Percentiles rank a stretch among this genome's conserved stretches.
Conservation (phyloP, 495 filamentous ascomycete genomes). For the Copromyces sp. region DNA sequence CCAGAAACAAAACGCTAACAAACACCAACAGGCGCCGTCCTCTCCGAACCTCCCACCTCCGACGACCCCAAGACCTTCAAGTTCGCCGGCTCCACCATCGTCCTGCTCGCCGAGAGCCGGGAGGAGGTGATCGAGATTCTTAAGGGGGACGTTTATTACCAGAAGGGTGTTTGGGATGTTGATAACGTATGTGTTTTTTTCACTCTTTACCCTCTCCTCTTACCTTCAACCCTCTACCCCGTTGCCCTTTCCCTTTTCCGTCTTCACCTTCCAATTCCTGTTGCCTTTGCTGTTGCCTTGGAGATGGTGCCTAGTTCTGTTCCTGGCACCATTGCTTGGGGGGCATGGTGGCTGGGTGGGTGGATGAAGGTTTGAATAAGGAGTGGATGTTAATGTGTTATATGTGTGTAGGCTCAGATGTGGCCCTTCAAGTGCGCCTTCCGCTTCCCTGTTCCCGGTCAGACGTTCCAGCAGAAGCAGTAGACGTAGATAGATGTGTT, state of each 20-base stretch:
- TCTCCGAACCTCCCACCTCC: constrained; percentile 55
- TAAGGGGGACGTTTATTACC: constrained; percentile 61
- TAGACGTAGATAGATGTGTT: neutral
- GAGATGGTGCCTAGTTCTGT: too few relatives aligned
- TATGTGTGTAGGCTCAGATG: constrained; percentile 24
- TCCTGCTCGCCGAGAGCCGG: constrained; percentile 50
- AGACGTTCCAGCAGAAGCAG: constrained; percentile 1
- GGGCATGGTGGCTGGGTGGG: too few relatives aligned
- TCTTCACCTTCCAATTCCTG: too few relatives aligned
- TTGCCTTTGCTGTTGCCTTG: too few relatives aligned
- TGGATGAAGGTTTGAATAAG: too few relatives aligned
- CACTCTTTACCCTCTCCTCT: neutral
- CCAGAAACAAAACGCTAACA: neutral
- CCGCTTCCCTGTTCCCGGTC: constrained; percentile 19
- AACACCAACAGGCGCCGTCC: constrained; percentile 47
- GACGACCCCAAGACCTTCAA: constrained; percentile 46
- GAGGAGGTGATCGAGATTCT: constrained; percentile 60
- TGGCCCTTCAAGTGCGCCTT: constrained; percentile 36
- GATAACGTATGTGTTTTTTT: constrained; percentile 44
- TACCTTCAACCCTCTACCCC: too few relatives aligned
- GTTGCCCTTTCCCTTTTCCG: too few relatives aligned
- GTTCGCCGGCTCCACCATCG: constrained; percentile 60
- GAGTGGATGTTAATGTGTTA: too few relatives aligned
- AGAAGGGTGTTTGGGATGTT: constrained; percentile 72
- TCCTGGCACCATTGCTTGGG: too few relatives aligned